Base-by-base conservation (phyloP, 768 basidiomycete species). In the Leccinellum luteum region DNA sequence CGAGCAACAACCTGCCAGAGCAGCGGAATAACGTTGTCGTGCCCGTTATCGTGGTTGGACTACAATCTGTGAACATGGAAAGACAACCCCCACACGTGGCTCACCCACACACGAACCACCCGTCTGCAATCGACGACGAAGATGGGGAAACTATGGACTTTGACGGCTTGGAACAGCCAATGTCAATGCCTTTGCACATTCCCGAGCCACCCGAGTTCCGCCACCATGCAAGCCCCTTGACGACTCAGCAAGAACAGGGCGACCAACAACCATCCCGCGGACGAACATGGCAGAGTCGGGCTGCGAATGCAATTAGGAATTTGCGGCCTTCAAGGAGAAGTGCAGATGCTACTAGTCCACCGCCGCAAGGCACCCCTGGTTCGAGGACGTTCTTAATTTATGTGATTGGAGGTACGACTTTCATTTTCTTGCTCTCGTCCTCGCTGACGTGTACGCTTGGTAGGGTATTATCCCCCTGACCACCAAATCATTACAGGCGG, bases 401-500 rank as follows among this genome's bases (percentile, higher is more conserved):
- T 74, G 92, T 95, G 59, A 90, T 92, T 68, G 90, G 90, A 51
- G 89, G 89, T 84, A 60, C 51, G 80, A 71, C 49, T 52, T 43
- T 34, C 50, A 4, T 17, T 14, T 45, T 9, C 4, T 25, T 31
- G 15, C 21, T 38, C 2, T 23, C 34, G 17, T 12, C 41, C 15
- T 53, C 25, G 51, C 45, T 63, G 49, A 62, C 56, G 31, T 48
- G 32, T 52, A 31, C 48, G 10, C 34, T 56, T 45, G 38, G 19
- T 60, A 90, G 94, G 94, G n/a, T 92, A 94, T 66, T 97, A 96
- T 69, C 92, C 93, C 1, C 87, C 90, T 14, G 86, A 91, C 64
- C 94, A 96, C 69, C 90, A 85, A 51, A 87, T 98, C 60, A 85
- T 96, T 44, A 88, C 86, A n/a, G 90, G 89, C 23, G 84, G 85